A percentile compares a stretch with the other conserved stretches of the same genome.
Conservation (phyloP, 225 moss, liverwort and hornwort species). For the Polytrichum formosum region DNA sequence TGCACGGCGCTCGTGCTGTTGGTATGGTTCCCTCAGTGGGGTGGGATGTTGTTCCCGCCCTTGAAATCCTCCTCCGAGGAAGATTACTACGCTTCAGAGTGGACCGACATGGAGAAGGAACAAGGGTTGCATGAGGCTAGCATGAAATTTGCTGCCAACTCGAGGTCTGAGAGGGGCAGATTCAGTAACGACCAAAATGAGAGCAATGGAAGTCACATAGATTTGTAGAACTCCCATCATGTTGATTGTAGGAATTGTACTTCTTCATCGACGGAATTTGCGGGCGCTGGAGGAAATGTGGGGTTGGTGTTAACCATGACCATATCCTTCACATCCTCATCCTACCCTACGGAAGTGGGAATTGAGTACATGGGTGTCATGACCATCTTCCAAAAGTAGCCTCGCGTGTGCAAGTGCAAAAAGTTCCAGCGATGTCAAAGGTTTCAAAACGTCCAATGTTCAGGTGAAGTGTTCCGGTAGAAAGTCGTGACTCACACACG, state of each 20-base stretch:
- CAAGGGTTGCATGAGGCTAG: constrained; percentile 36
- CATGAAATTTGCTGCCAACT: constrained; percentile 66
- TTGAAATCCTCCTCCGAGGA: constrained; percentile 48
- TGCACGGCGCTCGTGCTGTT: constrained; percentile 33
- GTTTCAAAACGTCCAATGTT: too few species aligned
- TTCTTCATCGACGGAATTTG: constrained; percentile 26
- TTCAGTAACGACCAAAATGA: background rate
- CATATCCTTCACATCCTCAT: constrained; percentile 50
- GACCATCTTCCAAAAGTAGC: constrained; percentile 22
- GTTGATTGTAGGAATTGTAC: too few species aligned
- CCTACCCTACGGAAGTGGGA: constrained; percentile 45
- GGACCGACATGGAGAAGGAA: constrained; percentile 48
- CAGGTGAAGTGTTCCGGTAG: too few species aligned
- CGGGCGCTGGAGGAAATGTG: constrained; percentile 67
- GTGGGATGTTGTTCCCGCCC: constrained; percentile 57
- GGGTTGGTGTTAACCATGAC: constrained; percentile 63
- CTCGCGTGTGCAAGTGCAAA: too few species aligned
- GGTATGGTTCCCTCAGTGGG: constrained; percentile 83
- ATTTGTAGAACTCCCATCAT: too few species aligned
- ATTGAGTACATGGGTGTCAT: constrained; percentile 76
- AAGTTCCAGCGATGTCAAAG: too few species aligned
- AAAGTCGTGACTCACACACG: too few species aligned
- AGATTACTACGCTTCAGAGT: constrained; percentile 71
- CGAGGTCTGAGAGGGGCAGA: constrained; percentile 54
- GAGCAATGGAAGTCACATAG: too few species aligned